Evolutionary conservation across 805 yeast species (phyloP), one percentile per base, ranked within the genome.

Genomic region (Hanseniaspora valbyensis): DNA sequence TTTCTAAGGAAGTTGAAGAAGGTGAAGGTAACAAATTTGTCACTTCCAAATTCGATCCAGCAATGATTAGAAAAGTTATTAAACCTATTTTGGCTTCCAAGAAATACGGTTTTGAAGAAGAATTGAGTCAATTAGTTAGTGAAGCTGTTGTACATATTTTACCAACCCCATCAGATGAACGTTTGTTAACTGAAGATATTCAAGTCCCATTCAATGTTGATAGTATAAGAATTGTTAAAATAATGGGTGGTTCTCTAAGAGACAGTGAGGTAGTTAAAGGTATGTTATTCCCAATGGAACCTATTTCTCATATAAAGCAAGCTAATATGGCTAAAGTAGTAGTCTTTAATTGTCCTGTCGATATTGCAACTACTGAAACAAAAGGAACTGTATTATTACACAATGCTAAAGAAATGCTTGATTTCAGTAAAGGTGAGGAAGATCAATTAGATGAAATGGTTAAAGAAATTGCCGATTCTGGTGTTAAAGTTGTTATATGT

Each of bases 261-360:
- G 73, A 74, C 58, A 83, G 95, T 12, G 75, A 75, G 59, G 97
- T 92, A 49, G 72, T 92, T 56, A 86, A 84, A 68, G 98, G 98
- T 58, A 92, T 92, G 98, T 96, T 92, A 34, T 90, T 92, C 75
- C 95, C 95, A 57, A 78, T 94, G 60, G 95, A 88, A 66, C 96
- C 97, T n/a, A 97, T 90, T 66, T 94, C 96, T 14, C 80, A 78
- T 57, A 68, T 89, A 44, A 87, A 86, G 63, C 75, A 80, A 54
- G 64, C 59, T 9, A 60, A 66, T 42, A 78, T 74, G 58, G 78
- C 94, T 16, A 88, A 86, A 65, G 97, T 92, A 42, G 98, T 85
- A 9, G 89, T 88, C 2, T 92, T 74, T 70, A 87, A 95, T 8
- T 82, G 95, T 66, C 96, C 97, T 25, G 78, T 92, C 50, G 98